phyloP scores from a whole-genome alignment of 140 eudicot species.

The Oenanthe javanica region DNA sequence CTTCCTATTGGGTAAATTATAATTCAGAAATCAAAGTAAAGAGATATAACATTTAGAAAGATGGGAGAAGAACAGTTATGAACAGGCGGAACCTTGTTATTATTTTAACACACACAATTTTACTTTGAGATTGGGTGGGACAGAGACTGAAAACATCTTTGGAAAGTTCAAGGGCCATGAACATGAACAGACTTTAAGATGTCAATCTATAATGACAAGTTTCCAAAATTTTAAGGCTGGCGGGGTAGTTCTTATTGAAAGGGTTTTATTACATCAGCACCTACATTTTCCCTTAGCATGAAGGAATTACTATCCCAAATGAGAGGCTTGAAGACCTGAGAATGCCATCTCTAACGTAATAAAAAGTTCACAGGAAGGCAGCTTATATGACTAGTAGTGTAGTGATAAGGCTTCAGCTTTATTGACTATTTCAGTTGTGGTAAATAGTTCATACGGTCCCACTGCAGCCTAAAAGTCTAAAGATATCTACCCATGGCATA shows the following conservation, averaged over 20 bases:
- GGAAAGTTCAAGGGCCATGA: not conserved
- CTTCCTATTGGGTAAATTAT: not conserved
- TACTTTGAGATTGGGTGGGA: not conserved
- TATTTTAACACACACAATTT: not conserved
- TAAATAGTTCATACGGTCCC: not conserved
- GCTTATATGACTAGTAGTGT: not conserved
- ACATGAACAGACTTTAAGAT: not conserved
- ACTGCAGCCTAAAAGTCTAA: not conserved
- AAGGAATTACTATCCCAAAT: not conserved
- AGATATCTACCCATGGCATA: not conserved
- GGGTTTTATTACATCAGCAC: not conserved
- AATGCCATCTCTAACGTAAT: not conserved
- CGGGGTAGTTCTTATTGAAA: not conserved
- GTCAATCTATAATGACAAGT: not conserved
- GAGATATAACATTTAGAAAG: not conserved
- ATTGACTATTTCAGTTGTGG: not conserved
- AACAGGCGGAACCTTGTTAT: not conserved
- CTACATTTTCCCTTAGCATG: not conserved
- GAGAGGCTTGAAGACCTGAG: not conserved
- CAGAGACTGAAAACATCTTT: not conserved
- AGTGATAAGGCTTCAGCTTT: not conserved
- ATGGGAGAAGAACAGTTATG: not conserved
- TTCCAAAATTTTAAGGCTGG: not conserved
- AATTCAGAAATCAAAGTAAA: not conserved
- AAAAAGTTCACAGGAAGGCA: not conserved